Percentiles rank a stretch among this genome's conserved stretches.
Evolutionary conservation across 202 grass and related monocot species (phyloP).

Genomic region (Carex sylvatica): DNA sequence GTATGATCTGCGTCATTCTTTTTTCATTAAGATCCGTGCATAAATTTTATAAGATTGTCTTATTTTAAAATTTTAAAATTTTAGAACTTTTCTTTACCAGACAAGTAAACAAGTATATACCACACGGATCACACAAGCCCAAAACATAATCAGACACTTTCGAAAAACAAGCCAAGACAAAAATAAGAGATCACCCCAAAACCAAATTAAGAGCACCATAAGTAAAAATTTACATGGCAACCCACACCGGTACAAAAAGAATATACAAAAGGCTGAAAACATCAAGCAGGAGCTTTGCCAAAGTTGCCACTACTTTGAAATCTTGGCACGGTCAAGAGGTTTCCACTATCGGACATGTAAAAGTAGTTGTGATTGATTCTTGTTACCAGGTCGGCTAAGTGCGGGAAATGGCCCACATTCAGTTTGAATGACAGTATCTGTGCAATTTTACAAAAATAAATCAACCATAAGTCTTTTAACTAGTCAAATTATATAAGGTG

Average conservation of each 20-base stretch:
- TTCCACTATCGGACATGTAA: constrained; percentile 84
- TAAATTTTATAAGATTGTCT: too few relatives aligned
- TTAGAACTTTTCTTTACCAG: too few relatives aligned
- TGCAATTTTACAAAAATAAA: constrained; percentile 9
- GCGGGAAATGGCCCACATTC: constrained; percentile 84
- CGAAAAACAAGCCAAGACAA: not conserved
- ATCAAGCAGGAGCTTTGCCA: constrained; percentile 30
- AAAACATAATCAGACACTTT: not conserved
- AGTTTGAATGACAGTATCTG: constrained; percentile 98
- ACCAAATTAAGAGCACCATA: not conserved
- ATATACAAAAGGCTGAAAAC: not conserved
- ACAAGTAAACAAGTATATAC: not conserved
- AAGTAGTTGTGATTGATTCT: constrained; percentile 93
- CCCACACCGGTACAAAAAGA: not conserved
- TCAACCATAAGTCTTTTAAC: not conserved
- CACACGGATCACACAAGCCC: not conserved
- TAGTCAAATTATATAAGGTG: not conserved
- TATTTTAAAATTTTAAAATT: too few relatives aligned
- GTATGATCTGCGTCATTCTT: too few relatives aligned
- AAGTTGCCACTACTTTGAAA: constrained; percentile 27
- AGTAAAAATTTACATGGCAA: not conserved
- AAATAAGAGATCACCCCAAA: not conserved
- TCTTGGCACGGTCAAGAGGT: constrained; percentile 55
- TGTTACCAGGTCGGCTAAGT: constrained; percentile 86
- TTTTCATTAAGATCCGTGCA: too few relatives aligned